Percentiles rank a stretch among this genome's conserved stretches.
Conservation (phyloP, 306 rosid species). For the Ormosia semicastrata region DNA sequence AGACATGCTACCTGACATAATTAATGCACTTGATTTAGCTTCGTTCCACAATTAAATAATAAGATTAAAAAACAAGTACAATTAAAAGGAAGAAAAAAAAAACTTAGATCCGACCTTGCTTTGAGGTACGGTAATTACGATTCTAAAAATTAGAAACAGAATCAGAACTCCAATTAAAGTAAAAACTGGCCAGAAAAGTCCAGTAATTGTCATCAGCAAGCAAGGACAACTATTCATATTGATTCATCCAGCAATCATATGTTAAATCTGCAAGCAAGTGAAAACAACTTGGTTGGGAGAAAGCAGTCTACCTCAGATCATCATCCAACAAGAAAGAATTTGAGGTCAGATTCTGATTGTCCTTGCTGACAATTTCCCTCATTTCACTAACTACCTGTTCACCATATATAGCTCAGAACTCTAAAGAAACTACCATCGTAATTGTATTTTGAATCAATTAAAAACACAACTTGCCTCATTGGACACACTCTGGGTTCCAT, state of each 20-base stretch:
- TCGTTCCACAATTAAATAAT: background rate
- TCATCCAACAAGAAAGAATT: constrained; percentile 98
- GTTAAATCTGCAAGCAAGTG: constrained; percentile 6
- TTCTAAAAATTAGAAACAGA: background rate
- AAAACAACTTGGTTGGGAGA: constrained; percentile 1
- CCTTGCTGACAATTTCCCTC: constrained; percentile 90
- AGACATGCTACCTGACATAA: background rate
- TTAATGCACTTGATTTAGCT: background rate
- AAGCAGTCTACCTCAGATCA: constrained; percentile 77
- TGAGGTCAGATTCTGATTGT: constrained; percentile 83
- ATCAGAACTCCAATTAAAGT: background rate
- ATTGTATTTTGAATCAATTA: constrained; percentile 19
- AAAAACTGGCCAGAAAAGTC: background rate
- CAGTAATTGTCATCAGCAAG: background rate
- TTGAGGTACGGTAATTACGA: background rate
- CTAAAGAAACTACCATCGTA: background rate
- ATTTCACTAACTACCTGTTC: constrained; percentile 91
- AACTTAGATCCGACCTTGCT: background rate
- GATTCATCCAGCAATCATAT: constrained; percentile 5
- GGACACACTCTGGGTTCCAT: constrained; percentile 97
- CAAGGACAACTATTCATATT: background rate
- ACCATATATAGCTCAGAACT: constrained; percentile 31
- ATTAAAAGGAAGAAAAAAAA: background rate
- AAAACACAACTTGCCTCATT: constrained; percentile 78
- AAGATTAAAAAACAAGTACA: background rate